These are phyloP conservation scores for Termitomyces eurrhizus DNA, from an alignment of 768 basidiomycete genomes.

Conservation along the genomic window DNA sequence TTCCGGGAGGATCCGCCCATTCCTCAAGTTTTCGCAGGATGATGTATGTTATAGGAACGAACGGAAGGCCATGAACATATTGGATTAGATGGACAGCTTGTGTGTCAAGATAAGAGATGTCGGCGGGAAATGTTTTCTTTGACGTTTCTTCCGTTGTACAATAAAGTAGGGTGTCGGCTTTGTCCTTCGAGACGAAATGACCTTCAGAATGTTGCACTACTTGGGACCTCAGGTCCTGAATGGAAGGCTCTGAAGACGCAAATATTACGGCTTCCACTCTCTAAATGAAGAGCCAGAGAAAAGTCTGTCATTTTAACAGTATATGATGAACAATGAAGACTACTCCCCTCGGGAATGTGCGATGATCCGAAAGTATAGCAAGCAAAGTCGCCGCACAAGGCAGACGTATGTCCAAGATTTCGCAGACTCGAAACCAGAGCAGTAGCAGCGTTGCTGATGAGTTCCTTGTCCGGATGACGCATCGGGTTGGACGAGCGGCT, in stretches of 20 bases:
- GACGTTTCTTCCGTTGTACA: neutral
- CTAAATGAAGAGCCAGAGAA: neutral
- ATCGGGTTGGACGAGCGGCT: neutral
- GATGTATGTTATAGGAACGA: slow-evolving; percentile 5
- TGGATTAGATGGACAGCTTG: slow-evolving; percentile 1
- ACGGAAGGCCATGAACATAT: slow-evolving; percentile 4
- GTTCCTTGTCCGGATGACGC: neutral
- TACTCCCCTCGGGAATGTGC: slow-evolving; percentile 2
- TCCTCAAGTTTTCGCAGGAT: slow-evolving; percentile 9
- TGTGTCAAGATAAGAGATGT: slow-evolving; percentile 1
- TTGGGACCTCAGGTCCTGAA: slow-evolving; percentile 3
- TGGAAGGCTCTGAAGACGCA: neutral
- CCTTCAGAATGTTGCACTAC: neutral
- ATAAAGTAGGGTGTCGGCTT: neutral
- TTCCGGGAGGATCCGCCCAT: neutral
- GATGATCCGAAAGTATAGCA: slow-evolving; percentile 4
- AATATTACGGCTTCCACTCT: slow-evolving; percentile 8
- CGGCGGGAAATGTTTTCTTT: neutral
- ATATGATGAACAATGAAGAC: neutral
- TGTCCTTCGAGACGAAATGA: neutral
- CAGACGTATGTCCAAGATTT: slow-evolving; percentile 7
- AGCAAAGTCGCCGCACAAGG: slow-evolving; percentile 11
- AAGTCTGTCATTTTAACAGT: neutral
- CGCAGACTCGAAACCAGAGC: slow-evolving; percentile 2
- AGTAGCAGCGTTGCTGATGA: neutral